Conservation (phyloP, 371 early-diverging fungal genomes). For the Rhizoclosmatium hyalinum region DNA sequence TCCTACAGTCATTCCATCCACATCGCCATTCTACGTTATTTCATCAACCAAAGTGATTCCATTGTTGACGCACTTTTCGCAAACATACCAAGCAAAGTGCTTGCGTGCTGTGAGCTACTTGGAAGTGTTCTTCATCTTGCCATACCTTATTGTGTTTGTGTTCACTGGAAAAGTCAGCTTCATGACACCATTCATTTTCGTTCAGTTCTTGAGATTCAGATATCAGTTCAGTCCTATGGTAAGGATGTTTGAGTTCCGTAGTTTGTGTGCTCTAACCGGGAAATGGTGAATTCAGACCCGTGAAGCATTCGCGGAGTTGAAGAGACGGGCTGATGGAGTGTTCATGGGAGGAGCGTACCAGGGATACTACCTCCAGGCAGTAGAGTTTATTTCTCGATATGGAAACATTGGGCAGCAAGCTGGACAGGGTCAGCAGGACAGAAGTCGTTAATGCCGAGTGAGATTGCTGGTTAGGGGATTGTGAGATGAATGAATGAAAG, state of each 20-base stretch:
- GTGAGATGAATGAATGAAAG: background rate
- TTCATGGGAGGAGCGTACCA: slow-evolving; percentile 22
- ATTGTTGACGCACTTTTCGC: slow-evolving; percentile 65
- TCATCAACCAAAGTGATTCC: slow-evolving; percentile 39
- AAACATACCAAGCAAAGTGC: slow-evolving; percentile 73
- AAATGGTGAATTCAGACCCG: slow-evolving; percentile 37
- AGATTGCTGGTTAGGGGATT: background rate
- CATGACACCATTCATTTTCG: slow-evolving; percentile 77
- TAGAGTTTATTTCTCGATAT: slow-evolving; percentile 12
- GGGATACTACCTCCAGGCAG: slow-evolving; percentile 25
- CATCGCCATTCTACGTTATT: slow-evolving; percentile 41
- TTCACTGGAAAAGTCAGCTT: slow-evolving; percentile 71
- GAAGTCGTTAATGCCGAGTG: background rate
- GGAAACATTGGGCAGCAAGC: slow-evolving; percentile 13
- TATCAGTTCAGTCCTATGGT: slow-evolving; percentile 72
- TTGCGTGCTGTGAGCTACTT: slow-evolving; percentile 78
- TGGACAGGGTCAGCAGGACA: background rate
- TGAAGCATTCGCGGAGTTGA: slow-evolving; percentile 45
- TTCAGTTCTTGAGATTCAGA: slow-evolving; percentile 86
- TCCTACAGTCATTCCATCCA: slow-evolving; percentile 71
- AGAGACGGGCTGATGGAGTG: slow-evolving; percentile 28
- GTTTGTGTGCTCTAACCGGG: background rate
- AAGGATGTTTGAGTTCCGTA: background rate
- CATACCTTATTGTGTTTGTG: slow-evolving; percentile 64
- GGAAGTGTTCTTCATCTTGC: slow-evolving; percentile 81